Evolutionary conservation across 2,329 filamentous ascomycete genomes (phyloP).

Genomic region (Pestalotiopsis sp.): DNA sequence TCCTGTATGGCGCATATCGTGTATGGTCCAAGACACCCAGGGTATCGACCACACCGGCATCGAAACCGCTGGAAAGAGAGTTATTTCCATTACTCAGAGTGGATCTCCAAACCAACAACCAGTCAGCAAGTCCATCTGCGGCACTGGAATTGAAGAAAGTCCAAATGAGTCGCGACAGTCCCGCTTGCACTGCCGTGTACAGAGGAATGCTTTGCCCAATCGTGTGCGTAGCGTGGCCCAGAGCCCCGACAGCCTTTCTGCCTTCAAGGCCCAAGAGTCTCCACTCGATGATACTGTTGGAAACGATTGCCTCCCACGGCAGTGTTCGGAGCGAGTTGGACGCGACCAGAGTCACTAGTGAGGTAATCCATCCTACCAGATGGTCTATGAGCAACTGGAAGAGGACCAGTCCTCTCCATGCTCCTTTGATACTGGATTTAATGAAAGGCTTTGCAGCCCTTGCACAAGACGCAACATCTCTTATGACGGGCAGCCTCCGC

Average conservation of each 20-base stretch:
- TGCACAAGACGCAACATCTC: background rate
- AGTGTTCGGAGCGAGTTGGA: background rate
- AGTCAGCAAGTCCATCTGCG: background rate
- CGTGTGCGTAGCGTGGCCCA: background rate
- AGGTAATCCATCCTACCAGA: background rate
- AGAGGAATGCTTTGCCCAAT: background rate
- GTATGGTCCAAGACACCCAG: background rate
- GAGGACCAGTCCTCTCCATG: background rate
- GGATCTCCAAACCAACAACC: background rate
- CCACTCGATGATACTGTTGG: background rate
- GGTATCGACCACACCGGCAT: background rate
- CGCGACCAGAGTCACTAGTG: background rate
- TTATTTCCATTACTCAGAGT: background rate
- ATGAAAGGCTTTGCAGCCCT: background rate
- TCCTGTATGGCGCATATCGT: background rate
- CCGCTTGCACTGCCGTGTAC: background rate
- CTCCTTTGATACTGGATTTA: background rate
- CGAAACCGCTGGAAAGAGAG: background rate
- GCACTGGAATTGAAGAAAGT: background rate
- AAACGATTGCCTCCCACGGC: background rate
- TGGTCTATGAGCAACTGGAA: background rate
- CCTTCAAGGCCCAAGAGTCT: background rate
- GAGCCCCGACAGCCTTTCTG: background rate
- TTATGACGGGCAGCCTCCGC: background rate
- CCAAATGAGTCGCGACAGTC: background rate